Percentiles rank a stretch among this genome's conserved stretches.
These are phyloP conservation scores for Kokia cookei DNA, from an alignment of 441 rosid species.

Conservation along the genomic window DNA sequence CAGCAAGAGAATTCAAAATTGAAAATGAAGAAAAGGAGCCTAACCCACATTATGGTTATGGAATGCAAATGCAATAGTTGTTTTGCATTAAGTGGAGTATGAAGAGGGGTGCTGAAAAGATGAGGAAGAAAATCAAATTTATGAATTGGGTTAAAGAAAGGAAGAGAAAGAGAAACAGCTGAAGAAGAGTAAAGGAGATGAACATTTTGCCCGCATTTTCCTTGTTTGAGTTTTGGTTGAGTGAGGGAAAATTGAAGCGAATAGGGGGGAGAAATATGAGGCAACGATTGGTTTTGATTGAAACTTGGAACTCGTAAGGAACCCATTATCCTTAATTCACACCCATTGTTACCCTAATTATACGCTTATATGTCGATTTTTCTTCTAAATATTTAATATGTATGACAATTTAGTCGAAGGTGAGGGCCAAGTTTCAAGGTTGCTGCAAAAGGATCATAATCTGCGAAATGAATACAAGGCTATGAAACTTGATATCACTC, in stretches of 20 bases:
- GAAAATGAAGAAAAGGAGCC: background rate
- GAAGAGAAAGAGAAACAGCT: background rate
- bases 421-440: background rate
- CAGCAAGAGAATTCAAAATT: background rate
- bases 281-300: background rate
- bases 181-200: constrained; percentile 3
- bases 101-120: background rate
- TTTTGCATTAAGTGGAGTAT: background rate
- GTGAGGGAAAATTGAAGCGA: constrained; percentile 9
- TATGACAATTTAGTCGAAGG: background rate
- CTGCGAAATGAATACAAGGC: no score
- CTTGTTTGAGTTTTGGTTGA: background rate
- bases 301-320: background rate
- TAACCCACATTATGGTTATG: background rate
- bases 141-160: background rate
- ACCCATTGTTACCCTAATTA: background rate
- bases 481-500: no score
- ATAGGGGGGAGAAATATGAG: constrained; percentile 22
- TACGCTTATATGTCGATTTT: background rate
- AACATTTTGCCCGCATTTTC: background rate
- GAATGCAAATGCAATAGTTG: background rate
- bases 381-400: background rate
- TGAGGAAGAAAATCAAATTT: background rate
- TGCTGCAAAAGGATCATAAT: background rate
- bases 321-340: background rate